Percentiles rank a stretch among this genome's conserved stretches.
Evolutionary conservation across 495 filamentous ascomycete species (phyloP).

Genomic region (Penicillium fimorum): DNA sequence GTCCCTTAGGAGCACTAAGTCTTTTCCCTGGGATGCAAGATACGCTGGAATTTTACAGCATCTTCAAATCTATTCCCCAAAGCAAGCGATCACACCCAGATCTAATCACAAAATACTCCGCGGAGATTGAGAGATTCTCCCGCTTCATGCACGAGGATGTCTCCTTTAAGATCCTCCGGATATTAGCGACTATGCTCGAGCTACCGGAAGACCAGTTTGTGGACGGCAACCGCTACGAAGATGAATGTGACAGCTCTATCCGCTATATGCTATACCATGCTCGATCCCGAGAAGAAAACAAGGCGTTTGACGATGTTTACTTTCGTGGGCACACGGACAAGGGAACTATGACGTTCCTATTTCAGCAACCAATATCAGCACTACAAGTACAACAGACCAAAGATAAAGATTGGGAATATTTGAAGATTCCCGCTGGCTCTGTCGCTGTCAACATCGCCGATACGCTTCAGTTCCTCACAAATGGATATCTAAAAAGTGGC

Average conservation of each 20-base stretch:
- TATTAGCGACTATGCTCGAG: conserved; percentile 53
- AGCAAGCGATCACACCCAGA: conserved; percentile 44
- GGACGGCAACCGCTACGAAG: conserved; percentile 49
- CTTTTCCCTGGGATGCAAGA: conserved; percentile 39
- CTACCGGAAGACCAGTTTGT: conserved; percentile 52
- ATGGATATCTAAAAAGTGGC: conserved; percentile 44
- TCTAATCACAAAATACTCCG: conserved; percentile 36
- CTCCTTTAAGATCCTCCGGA: conserved; percentile 42
- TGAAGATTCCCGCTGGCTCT: conserved; percentile 23
- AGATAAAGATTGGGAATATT: conserved; percentile 24
- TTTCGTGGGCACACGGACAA: conserved; percentile 54
- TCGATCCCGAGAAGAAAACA: conserved; percentile 44
- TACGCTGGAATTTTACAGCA: conserved; percentile 55
- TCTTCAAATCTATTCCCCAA: conserved; percentile 50
- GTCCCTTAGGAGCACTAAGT: conserved; percentile 27
- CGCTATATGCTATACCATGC: conserved; percentile 56
- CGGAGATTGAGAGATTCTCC: conserved; percentile 50
- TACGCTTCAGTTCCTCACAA: conserved; percentile 40
- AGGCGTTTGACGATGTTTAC: conserved; percentile 39
- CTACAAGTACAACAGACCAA: conserved; percentile 43
- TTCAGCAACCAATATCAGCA: conserved; percentile 55
- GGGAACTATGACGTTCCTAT: conserved; percentile 52
- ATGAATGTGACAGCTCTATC: conserved; percentile 44
- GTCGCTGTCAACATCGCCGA: conserved; percentile 51
- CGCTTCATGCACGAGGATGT: conserved; percentile 49